These are phyloP conservation scores for Primulina eburnea DNA, from an alignment of 257 asterid genomes.

Conservation along the genomic window DNA sequence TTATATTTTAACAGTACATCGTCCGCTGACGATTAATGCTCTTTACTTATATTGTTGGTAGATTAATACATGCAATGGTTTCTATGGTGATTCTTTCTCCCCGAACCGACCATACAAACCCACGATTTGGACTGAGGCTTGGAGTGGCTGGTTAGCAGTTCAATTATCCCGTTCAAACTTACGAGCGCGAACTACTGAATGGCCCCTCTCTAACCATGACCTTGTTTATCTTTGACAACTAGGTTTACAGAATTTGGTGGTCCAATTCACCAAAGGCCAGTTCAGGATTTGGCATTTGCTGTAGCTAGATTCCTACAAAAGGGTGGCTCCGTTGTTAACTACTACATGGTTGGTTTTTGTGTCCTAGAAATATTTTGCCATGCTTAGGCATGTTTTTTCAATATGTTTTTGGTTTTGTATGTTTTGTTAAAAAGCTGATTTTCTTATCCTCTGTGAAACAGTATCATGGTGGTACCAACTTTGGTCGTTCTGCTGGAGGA, in stretches of 20 bases:
- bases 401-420: not conserved
- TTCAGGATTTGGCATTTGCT: constrained; percentile 88
- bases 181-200: not conserved
- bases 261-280: constrained; percentile 70
- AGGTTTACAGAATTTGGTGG: constrained; percentile 92
- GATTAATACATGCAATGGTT: constrained; percentile 96
- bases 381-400: too few species aligned
- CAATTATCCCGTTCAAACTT: not conserved
- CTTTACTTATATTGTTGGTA: constrained; percentile 31
- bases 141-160: constrained; percentile 78
- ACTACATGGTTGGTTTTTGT: constrained; percentile 74
- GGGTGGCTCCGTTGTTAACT: constrained; percentile 88
- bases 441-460: constrained; percentile 25
- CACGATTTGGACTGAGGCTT: constrained; percentile 93
- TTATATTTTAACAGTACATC: constrained; percentile 3
- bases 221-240: constrained; percentile 16
- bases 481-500: constrained; percentile 93
- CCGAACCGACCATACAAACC: constrained; percentile 92
- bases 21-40: not conserved
- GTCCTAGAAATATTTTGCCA: not conserved
- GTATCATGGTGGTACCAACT: constrained; percentile 94
- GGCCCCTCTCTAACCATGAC: constrained; percentile 13
- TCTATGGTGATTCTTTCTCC: constrained; percentile 74
- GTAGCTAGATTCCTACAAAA: constrained; percentile 83
- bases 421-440: not conserved